phyloP scores from a whole-genome alignment of 768 basidiomycete species.

The Trametes cinnabarina region DNA sequence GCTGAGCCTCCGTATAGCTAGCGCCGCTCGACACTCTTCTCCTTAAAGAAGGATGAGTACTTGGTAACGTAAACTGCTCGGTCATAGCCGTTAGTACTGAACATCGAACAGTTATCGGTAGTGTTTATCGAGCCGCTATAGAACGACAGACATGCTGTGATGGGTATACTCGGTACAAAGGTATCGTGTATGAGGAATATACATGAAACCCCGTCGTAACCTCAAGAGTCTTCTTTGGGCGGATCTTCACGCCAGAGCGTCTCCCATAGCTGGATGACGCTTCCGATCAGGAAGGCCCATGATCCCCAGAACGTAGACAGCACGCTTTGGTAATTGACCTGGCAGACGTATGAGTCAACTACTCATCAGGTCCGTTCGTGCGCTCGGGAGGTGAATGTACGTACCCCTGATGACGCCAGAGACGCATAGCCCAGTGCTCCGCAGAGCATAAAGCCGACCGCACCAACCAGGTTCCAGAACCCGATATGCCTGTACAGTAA shows the following conservation, averaged over 20 bases:
- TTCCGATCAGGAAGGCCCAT: conserved; percentile 64
- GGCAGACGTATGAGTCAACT: not conserved
- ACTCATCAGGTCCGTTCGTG: too few relatives aligned
- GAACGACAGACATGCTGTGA: too few relatives aligned
- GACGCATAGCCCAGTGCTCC: conserved; percentile 53
- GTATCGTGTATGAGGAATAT: too few relatives aligned
- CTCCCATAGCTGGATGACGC: conserved; percentile 54
- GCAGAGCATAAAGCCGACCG: conserved; percentile 55
- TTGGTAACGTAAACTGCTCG: too few relatives aligned
- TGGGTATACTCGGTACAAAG: too few relatives aligned
- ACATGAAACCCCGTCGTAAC: too few relatives aligned
- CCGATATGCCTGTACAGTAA: conserved; percentile 19
- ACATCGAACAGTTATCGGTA: too few relatives aligned
- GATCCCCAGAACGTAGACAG: conserved; percentile 57
- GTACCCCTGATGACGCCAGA: conserved; percentile 17
- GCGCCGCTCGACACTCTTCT: too few relatives aligned
- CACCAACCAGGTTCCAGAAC: conserved; percentile 64
- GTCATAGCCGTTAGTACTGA: too few relatives aligned
- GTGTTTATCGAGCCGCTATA: too few relatives aligned
- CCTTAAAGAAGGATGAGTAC: too few relatives aligned
- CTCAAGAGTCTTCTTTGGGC: not conserved
- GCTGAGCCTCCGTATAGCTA: too few relatives aligned
- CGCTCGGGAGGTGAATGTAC: not conserved
- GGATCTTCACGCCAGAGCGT: conserved; percentile 27
- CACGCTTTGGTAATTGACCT: conserved; percentile 50